phyloP scores from a whole-genome alignment of 1,284 basidiomycete species.

The Tilletia setariae region DNA sequence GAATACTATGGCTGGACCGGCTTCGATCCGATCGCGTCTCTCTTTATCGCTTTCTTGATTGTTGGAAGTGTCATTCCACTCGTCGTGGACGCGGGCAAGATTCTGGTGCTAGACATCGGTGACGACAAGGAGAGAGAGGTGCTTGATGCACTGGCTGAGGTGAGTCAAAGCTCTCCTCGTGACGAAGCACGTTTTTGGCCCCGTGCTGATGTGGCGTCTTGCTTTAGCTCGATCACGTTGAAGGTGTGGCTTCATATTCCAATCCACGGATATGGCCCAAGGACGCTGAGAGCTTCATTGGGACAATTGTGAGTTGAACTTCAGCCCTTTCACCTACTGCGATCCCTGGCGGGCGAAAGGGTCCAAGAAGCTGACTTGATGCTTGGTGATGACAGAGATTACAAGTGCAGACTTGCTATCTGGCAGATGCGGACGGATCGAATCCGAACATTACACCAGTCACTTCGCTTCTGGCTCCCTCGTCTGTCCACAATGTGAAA shows the following conservation, averaged over 20 bases:
- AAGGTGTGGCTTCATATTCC: slow-evolving; percentile 77
- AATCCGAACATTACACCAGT: slow-evolving; percentile 2
- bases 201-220: slow-evolving; percentile 22
- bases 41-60: slow-evolving; percentile 93
- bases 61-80: slow-evolving; percentile 91
- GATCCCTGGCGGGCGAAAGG: no score
- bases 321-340: slow-evolving; percentile 61
- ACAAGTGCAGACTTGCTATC: slow-evolving; percentile 23
- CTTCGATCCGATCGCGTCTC: slow-evolving; percentile 94
- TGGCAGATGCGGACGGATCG: neutral
- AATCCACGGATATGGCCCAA: slow-evolving; percentile 93
- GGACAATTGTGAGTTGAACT: slow-evolving; percentile 83
- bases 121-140: slow-evolving; percentile 67
- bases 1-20: slow-evolving; percentile 98
- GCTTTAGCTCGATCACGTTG: slow-evolving; percentile 40
- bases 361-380: neutral
- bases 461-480: slow-evolving; percentile 33
- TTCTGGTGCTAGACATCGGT: slow-evolving; percentile 81
- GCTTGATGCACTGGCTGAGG: slow-evolving; percentile 71
- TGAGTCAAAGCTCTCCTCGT: no score
- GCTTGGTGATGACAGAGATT: neutral
- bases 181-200: no score
- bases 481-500: slow-evolving; percentile 38
- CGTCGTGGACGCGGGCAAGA: slow-evolving; percentile 84
- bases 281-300: slow-evolving; percentile 77